Percentiles rank a stretch among this genome's conserved stretches.
These are phyloP conservation scores for Eucalyptus curtisii DNA, from an alignment of 345 rosid species.

Conservation along the genomic window DNA sequence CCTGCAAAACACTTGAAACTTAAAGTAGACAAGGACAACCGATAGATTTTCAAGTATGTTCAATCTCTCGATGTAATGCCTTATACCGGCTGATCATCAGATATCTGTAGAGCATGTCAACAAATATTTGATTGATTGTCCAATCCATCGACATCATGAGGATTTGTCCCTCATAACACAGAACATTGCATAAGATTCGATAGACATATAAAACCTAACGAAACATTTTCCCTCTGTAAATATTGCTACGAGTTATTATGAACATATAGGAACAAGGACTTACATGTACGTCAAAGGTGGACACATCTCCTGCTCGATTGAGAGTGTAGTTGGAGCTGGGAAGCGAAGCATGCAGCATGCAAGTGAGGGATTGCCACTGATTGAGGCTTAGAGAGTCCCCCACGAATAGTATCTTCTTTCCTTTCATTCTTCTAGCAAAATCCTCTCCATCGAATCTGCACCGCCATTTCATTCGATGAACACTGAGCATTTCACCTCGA, in stretches of 20 bases:
- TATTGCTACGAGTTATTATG: neutral
- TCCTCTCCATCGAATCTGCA: constrained; percentile 44
- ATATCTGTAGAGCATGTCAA: neutral
- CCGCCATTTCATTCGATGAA: neutral
- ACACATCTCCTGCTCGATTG: constrained; percentile 8
- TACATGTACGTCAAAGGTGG: constrained; percentile 24
- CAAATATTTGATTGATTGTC: neutral
- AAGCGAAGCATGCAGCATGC: constrained; percentile 55
- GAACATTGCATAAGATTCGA: neutral
- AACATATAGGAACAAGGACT: neutral
- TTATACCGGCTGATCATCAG: neutral
- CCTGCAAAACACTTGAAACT: constrained; percentile 14
- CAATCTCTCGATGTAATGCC: neutral
- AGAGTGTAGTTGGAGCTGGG: constrained; percentile 27
- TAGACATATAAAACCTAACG: neutral
- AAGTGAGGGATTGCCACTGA: constrained; percentile 67
- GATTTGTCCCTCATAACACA: neutral
- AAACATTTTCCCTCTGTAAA: neutral
- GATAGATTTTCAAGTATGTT: neutral
- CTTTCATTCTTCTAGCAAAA: constrained; percentile 30
- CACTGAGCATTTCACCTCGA: neutral
- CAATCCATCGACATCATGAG: neutral
- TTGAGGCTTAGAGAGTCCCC: constrained; percentile 84
- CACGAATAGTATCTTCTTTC: constrained; percentile 61
- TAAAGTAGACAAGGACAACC: neutral